Evolutionary conservation across 2,329 filamentous ascomycete genomes (phyloP), one percentile per base, ranked within the genome.

Genomic region (Apiospora aurea): DNA sequence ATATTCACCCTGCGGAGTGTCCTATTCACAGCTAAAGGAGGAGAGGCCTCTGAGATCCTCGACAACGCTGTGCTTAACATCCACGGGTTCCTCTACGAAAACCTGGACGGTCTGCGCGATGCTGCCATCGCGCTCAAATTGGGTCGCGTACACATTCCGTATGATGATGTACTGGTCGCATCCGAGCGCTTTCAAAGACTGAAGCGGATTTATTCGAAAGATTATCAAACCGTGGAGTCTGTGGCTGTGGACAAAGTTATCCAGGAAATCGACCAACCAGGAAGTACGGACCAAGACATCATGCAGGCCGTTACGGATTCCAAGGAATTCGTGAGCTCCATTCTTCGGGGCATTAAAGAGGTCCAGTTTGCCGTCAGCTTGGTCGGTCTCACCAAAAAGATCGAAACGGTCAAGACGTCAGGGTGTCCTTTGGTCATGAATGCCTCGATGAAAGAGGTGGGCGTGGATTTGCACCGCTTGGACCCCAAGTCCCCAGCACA

Each of bases 331-430:
- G 88, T 95, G 71, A 94, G 93, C 80, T 98, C 96, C 0, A 92
- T 98, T 57, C 85, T 99, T 69, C 90, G 94, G 64, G 96, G 96
- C 69, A 94, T 99, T 75, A 97, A 98, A 80, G 96, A 99, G 81
- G 93, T 99, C 16, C 96, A 99, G 81, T 94, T 99, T 78, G 96
- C 95, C 0, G 90, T 98, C 79, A 96, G 96, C 82, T 96, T 96
- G 81, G 89, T 98, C 76, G 94, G 94, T 24, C 83, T 99, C 72
- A 95, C 94, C 29, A 96, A 95, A 81, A 92, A 91, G 77, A 88
- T 98, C 16, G 87, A 92, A 51, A 87, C 90, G 1, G 86, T 94
- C 72, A 90, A 91, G 74, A 87, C 92, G 3, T 87, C 87, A 3
- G 90, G 92, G 41, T 86, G 88, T n/a, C 92, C 94, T 4, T 88